A percentile compares a stretch with the other conserved stretches of the same genome.
Conservation (phyloP, 148 eudicot species). For the Beta vulgaris region DNA sequence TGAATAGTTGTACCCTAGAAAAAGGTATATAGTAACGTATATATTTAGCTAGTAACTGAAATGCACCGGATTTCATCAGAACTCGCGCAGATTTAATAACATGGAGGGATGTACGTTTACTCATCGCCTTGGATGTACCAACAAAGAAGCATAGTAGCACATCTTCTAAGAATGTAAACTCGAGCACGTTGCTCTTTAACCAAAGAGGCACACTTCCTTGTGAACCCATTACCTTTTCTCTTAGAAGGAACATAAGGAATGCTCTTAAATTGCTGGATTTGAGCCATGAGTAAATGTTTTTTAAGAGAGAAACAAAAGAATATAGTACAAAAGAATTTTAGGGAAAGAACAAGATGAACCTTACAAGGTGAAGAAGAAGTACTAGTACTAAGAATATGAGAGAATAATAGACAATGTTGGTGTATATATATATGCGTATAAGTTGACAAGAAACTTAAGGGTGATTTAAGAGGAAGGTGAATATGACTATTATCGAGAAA, state of each 20-base stretch:
- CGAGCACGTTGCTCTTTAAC: conserved; percentile 79
- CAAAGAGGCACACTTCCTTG: conserved; percentile 69
- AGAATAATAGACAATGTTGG: not conserved
- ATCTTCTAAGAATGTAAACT: conserved; percentile 73
- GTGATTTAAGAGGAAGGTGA: conserved; percentile 24
- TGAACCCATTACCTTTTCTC: conserved; percentile 49
- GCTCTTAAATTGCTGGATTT: conserved; percentile 35
- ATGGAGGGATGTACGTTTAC: conserved; percentile 15
- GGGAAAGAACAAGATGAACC: not conserved
- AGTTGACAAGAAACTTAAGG: conserved; percentile 6
- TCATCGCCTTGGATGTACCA: conserved; percentile 87
- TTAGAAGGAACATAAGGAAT: conserved; percentile 31
- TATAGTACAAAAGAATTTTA: conserved; percentile 22
- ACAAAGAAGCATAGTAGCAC: conserved; percentile 90
- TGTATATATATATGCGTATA: conserved; percentile 27
- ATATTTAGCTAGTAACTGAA: conserved; percentile 10
- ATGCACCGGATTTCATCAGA: conserved; percentile 7
- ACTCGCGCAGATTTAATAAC: too few species aligned
- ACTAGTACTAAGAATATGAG: conserved; percentile 3
- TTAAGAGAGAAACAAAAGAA: not conserved
- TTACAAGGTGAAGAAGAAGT: not conserved
- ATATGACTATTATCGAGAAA: conserved; percentile 39
- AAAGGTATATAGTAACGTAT: conserved; percentile 6
- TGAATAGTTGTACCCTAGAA: conserved; percentile 21
- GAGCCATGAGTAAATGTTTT: conserved; percentile 36